A percentile compares a stretch with the other conserved stretches of the same genome.
phyloP scores from a whole-genome alignment of 1,284 basidiomycete species.

The Ganoderma sinense region DNA sequence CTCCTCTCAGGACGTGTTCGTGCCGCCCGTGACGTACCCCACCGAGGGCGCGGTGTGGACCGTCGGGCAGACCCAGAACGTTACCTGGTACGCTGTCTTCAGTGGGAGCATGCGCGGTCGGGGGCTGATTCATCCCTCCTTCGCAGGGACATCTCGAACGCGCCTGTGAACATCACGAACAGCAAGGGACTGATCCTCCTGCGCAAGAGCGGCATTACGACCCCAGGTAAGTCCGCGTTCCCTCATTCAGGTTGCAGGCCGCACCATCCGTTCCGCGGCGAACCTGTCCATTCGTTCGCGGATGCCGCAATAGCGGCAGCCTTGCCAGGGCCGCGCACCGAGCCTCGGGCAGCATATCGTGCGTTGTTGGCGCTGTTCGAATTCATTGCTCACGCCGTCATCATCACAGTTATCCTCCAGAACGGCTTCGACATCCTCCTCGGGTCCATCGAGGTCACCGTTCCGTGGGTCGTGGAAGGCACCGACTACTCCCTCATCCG shows the following conservation, averaged over 20 bases:
- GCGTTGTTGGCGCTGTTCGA: too few species aligned
- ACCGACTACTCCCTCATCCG: slow-evolving; percentile 25
- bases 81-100: slow-evolving; percentile 48
- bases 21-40: slow-evolving; percentile 48
- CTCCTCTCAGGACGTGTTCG: slow-evolving; percentile 47
- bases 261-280: too few species aligned
- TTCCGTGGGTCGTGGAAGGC: slow-evolving; percentile 23
- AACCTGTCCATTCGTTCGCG: too few species aligned
- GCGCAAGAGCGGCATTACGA: slow-evolving; percentile 42
- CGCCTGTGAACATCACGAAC: slow-evolving; percentile 54
- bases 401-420: slow-evolving; percentile 12
- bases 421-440: slow-evolving; percentile 24
- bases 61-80: slow-evolving; percentile 44
- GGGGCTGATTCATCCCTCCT: background rate
- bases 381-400: too few species aligned
- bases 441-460: slow-evolving; percentile 22
- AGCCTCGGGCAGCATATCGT: too few species aligned
- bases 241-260: too few species aligned
- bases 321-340: too few species aligned
- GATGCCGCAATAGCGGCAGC: too few species aligned
- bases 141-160: slow-evolving; percentile 46
- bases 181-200: slow-evolving; percentile 46
- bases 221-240: slow-evolving; percentile 30
- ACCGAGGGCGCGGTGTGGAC: slow-evolving; percentile 44
- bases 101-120: background rate